Percentiles rank a stretch among this genome's conserved stretches.
These are phyloP conservation scores for Thalassiosira exigua DNA, from an alignment of 352 stramenopile species.

Conservation along the genomic window DNA sequence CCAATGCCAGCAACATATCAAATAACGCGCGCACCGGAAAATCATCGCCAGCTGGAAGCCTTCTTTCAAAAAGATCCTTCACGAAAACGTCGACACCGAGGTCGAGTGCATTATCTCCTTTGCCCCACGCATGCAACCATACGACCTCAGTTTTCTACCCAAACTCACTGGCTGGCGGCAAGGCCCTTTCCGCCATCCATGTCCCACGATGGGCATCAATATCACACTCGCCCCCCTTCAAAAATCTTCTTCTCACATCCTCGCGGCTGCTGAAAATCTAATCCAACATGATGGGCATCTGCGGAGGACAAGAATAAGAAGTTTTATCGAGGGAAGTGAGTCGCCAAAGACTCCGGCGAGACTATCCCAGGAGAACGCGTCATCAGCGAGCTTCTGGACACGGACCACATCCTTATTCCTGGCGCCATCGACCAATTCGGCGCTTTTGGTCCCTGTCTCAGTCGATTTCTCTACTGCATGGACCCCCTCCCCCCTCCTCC, in stretches of 20 bases:
- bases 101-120: background rate
- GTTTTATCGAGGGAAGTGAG: too few species aligned
- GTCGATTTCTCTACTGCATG: background rate
- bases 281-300: too few species aligned
- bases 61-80: background rate
- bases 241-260: too few species aligned
- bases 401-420: background rate
- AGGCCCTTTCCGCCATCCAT: too few species aligned
- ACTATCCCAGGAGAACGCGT: too few species aligned
- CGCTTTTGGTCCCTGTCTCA: background rate
- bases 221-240: too few species aligned
- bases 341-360: too few species aligned
- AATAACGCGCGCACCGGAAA: conserved; percentile 1
- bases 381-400: background rate
- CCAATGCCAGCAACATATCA: background rate
- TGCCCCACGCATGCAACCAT: background rate
- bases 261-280: too few species aligned
- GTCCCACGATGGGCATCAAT: too few species aligned
- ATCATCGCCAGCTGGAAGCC: too few species aligned
- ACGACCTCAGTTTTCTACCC: background rate
- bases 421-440: conserved; percentile 2
- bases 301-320: too few species aligned
- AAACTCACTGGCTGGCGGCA: background rate
- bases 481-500: background rate
- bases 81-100: background rate